These are phyloP conservation scores for Colletotrichum lindemuthianum DNA, from an alignment of 2,329 filamentous ascomycete species.

Conservation along the genomic window DNA sequence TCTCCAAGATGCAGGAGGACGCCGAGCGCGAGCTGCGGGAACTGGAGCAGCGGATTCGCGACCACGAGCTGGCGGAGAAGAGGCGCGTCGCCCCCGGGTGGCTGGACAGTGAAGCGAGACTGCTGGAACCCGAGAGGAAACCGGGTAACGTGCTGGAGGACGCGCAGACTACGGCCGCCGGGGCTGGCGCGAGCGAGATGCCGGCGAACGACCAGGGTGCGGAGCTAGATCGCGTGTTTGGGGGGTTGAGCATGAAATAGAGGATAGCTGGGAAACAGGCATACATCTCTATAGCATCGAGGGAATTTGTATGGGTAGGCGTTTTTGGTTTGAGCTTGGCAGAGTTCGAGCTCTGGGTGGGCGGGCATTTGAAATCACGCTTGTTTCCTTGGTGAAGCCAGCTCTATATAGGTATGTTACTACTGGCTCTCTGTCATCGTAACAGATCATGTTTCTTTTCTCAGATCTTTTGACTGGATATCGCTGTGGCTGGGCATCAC, in stretches of 20 bases:
- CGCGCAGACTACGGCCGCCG: conserved; percentile 46
- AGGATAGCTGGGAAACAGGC: neutral
- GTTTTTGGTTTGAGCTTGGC: neutral
- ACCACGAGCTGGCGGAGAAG: conserved; percentile 81
- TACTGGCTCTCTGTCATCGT: too few species aligned
- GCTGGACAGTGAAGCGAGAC: conserved; percentile 77
- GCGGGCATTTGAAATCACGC: too few species aligned
- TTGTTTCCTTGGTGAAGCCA: too few species aligned
- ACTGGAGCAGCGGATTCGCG: conserved; percentile 74
- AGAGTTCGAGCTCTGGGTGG: too few species aligned
- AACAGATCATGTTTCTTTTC: too few species aligned
- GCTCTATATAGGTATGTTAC: too few species aligned
- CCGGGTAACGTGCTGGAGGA: conserved; percentile 37
- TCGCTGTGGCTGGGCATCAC: too few species aligned
- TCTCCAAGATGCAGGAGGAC: conserved; percentile 74
- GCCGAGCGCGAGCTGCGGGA: conserved; percentile 73
- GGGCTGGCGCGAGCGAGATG: conserved; percentile 48
- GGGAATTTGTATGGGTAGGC: neutral
- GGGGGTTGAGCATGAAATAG: conserved; percentile 51
- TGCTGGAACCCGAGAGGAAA: conserved; percentile 73
- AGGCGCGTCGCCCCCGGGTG: conserved; percentile 81
- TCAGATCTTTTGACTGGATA: too few species aligned
- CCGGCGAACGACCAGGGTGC: conserved; percentile 59
- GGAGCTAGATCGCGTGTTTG: conserved; percentile 69
- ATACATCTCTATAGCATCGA: neutral